These are phyloP conservation scores for Terfezia boudieri DNA, from an alignment of 495 filamentous ascomycete species.

Conservation along the genomic window DNA sequence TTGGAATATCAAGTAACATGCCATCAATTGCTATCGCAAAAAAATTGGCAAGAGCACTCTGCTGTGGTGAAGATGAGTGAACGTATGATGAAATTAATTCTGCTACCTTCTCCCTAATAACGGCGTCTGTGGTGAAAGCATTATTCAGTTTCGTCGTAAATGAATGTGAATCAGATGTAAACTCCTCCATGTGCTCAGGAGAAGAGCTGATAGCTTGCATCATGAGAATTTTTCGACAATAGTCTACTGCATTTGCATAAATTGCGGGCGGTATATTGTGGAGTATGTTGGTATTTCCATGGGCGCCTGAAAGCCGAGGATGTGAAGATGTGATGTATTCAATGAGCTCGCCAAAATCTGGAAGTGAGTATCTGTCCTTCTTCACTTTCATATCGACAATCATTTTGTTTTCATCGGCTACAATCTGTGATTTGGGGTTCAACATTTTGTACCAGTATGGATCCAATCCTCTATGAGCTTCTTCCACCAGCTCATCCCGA, in stretches of 20 bases:
- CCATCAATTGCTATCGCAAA: not conserved
- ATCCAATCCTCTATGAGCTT: constrained; percentile 65
- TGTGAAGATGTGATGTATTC: constrained; percentile 3
- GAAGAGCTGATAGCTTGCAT: not conserved
- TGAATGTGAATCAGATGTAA: not conserved
- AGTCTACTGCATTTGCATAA: not conserved
- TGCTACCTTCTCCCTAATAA: not conserved
- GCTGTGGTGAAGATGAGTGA: not conserved
- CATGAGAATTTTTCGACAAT: not conserved
- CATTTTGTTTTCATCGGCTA: not conserved
- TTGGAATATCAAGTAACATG: constrained; percentile 31
- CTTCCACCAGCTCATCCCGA: constrained; percentile 64
- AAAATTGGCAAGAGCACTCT: not conserved
- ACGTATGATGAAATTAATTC: not conserved
- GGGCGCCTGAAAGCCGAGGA: not conserved
- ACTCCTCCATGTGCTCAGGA: not conserved
- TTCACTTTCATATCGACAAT: constrained; percentile 5
- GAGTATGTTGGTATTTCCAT: not conserved
- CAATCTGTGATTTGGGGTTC: constrained; percentile 25
- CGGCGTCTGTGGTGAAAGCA: not conserved
- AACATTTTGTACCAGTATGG: constrained; percentile 55
- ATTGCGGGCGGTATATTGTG: not conserved
- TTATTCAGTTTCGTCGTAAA: not conserved
- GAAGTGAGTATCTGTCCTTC: constrained; percentile 19
- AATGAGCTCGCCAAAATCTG: constrained; percentile 18